phyloP scores from a whole-genome alignment of 2,329 filamentous ascomycete genomes.

The Colletotrichum sp. region DNA sequence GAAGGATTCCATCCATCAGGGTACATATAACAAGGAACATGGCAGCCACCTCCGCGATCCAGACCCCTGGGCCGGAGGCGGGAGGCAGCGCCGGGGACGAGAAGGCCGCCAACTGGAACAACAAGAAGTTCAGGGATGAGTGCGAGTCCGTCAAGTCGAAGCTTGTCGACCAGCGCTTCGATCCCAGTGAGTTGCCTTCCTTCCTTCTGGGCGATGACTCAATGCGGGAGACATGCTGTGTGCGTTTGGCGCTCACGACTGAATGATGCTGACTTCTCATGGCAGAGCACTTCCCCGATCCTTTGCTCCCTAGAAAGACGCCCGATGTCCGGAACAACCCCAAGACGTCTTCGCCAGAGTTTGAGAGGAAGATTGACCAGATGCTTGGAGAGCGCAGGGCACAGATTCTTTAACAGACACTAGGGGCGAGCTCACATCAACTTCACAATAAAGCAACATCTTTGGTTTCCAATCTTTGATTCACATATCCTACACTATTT shows the following conservation, averaged over 20 bases:
- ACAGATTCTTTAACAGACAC: not conserved
- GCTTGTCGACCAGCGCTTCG: constrained; percentile 51
- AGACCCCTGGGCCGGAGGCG: constrained; percentile 15
- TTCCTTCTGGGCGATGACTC: not conserved
- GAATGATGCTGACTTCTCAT: not conserved
- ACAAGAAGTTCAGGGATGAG: constrained; percentile 49
- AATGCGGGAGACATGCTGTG: not conserved
- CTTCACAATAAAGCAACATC: not conserved
- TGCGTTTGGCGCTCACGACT: not conserved
- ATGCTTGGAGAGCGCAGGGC: constrained; percentile 28
- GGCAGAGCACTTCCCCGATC: constrained; percentile 50
- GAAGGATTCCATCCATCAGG: not conserved
- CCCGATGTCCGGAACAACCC: constrained; percentile 38
- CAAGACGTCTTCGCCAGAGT: constrained; percentile 42
- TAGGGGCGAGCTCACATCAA: not conserved
- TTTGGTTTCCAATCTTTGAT: not conserved
- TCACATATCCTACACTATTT: not conserved
- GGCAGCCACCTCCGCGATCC: constrained; percentile 6
- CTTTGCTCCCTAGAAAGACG: constrained; percentile 43
- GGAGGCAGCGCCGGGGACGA: constrained; percentile 25
- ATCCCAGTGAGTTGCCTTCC: constrained; percentile 34
- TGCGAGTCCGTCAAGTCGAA: constrained; percentile 39
- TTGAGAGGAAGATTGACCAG: constrained; percentile 43
- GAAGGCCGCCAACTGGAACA: constrained; percentile 29
- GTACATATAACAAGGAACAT: not conserved